These are phyloP conservation scores for Dactylellina haptotyla DNA, from an alignment of 2,329 filamentous ascomycete genomes.

Conservation along the genomic window DNA sequence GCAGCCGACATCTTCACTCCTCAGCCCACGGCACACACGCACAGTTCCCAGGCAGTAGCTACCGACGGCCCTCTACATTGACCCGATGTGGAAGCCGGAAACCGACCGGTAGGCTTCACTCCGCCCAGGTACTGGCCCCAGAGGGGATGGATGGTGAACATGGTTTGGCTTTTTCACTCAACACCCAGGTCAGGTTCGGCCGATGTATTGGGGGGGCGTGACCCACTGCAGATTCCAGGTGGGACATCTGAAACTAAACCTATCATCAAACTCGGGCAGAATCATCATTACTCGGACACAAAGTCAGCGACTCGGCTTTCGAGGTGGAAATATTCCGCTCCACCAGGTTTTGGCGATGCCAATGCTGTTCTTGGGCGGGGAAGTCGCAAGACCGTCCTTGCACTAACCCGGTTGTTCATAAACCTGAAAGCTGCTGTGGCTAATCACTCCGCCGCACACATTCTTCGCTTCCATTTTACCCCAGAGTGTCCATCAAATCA, in stretches of 20 bases:
- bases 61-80: constrained; percentile 17
- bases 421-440: constrained; percentile 17
- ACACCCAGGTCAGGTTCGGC: constrained; percentile 31
- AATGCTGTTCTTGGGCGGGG: constrained; percentile 40
- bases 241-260: constrained; percentile 30
- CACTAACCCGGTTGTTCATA: constrained; percentile 24
- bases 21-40: constrained; percentile 38
- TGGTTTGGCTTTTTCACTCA: not conserved
- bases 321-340: constrained; percentile 44
- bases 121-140: constrained; percentile 33
- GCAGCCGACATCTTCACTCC: constrained; percentile 30
- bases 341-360: constrained; percentile 20
- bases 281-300: constrained; percentile 23
- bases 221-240: constrained; percentile 44
- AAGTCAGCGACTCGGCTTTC: constrained; percentile 31
- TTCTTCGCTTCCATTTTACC: constrained; percentile 43
- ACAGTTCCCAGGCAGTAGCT: constrained; percentile 31
- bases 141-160: constrained; percentile 15
- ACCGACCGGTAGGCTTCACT: constrained; percentile 12
- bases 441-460: constrained; percentile 36
- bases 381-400: constrained; percentile 26
- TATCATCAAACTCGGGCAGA: constrained; percentile 40
- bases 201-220: constrained; percentile 45
- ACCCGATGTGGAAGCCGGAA: constrained; percentile 46
- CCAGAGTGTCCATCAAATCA: constrained; percentile 21